phyloP scores from a whole-genome alignment of 768 basidiomycete genomes.

The Cyclocybe cylindracea region DNA sequence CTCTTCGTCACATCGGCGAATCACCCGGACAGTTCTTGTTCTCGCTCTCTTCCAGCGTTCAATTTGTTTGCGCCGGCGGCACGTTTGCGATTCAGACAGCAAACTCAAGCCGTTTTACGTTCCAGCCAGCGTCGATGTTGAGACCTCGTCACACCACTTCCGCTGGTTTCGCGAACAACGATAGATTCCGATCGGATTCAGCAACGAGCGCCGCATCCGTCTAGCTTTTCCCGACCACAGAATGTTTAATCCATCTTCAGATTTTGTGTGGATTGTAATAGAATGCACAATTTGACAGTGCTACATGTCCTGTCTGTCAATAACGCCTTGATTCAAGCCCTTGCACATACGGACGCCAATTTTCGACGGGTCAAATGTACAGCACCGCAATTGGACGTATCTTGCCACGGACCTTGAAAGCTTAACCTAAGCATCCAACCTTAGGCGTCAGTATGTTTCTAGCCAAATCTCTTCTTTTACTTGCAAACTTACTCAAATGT shows the following conservation, averaged over 20 bases:
- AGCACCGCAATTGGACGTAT: too few relatives aligned
- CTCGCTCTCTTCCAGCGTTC: slow-evolving; percentile 2
- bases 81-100: slow-evolving; percentile 16
- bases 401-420: not conserved
- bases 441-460: slow-evolving; percentile 4
- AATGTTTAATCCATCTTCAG: not conserved
- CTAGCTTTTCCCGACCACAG: too few relatives aligned
- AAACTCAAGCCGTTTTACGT: slow-evolving; percentile 17
- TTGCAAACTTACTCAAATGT: slow-evolving; percentile 2
- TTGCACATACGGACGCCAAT: too few relatives aligned
- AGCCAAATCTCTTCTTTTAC: not conserved
- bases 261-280: not conserved
- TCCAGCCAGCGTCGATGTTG: slow-evolving; percentile 13
- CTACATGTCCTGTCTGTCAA: not conserved
- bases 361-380: too few relatives aligned
- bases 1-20: slow-evolving; percentile 4
- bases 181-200: slow-evolving; percentile 1
- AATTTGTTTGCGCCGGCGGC: slow-evolving; percentile 7
- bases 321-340: not conserved
- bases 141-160: slow-evolving; percentile 8
- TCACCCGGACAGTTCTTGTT: slow-evolving; percentile 15
- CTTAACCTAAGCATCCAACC: not conserved
- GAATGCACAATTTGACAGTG: not conserved
- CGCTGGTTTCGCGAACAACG: slow-evolving; percentile 8
- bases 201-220: not conserved